A percentile compares a stretch with the other conserved stretches of the same genome.
Conservation (phyloP, 2,329 filamentous ascomycete species). For the Ambrosiella cleistominuta region DNA sequence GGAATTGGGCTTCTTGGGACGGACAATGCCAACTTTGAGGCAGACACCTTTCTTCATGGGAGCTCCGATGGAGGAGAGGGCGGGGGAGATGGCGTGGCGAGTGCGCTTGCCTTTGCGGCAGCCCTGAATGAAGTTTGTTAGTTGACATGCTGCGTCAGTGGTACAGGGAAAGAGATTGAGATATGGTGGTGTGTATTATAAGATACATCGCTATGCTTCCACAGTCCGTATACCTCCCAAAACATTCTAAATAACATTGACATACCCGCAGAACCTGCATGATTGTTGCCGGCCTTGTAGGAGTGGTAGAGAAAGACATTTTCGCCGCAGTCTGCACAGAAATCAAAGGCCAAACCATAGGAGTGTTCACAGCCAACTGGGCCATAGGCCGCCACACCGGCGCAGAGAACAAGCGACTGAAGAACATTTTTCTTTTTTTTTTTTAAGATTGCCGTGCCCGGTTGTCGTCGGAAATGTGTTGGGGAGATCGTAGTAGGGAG, state of each 20-base stretch:
- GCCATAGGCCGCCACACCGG: conserved; percentile 11
- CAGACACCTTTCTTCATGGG: conserved; percentile 92
- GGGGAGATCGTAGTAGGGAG: neutral
- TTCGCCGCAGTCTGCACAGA: neutral
- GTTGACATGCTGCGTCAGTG: neutral
- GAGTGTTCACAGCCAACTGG: conserved; percentile 14
- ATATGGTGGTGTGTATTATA: neutral
- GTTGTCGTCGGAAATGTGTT: neutral
- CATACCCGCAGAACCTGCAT: conserved; percentile 51
- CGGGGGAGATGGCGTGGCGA: conserved; percentile 76
- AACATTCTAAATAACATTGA: neutral
- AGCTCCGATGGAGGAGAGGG: conserved; percentile 48
- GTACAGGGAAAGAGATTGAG: neutral
- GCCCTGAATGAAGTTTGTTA: conserved; percentile 29
- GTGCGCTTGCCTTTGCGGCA: conserved; percentile 64
- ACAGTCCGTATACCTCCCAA: neutral
- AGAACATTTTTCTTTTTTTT: conserved; percentile 2
- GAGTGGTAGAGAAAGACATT: conserved; percentile 37
- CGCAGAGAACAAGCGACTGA: conserved; percentile 9
- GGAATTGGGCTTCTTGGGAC: conserved; percentile 98
- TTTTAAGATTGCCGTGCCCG: neutral
- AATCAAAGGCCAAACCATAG: neutral
- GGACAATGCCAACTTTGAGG: conserved; percentile 78
- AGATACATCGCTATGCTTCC: neutral
- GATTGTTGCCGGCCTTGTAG: conserved; percentile 42